These are phyloP conservation scores for Oryza longistaminata DNA, from an alignment of 176 grass and related monocot genomes.

Conservation along the genomic window DNA sequence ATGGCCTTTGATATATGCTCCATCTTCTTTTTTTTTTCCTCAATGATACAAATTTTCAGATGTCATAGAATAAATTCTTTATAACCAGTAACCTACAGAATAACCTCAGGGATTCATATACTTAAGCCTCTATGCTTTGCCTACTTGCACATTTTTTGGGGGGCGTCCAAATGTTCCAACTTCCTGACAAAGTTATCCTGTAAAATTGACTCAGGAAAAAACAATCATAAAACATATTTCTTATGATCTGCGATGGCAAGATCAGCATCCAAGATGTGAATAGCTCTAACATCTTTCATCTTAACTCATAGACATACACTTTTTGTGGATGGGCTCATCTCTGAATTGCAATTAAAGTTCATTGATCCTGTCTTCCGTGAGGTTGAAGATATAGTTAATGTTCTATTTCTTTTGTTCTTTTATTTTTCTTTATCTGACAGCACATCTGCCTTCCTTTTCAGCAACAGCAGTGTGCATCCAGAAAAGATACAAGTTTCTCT, in stretches of 20 bases:
- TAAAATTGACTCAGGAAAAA: background rate
- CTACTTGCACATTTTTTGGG: background rate
- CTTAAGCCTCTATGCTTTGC: background rate
- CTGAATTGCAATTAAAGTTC: background rate
- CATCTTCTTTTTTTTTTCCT: background rate
- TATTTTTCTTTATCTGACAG: constrained; percentile 11
- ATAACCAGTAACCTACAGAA: background rate
- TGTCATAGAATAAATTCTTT: background rate
- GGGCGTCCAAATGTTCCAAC: background rate
- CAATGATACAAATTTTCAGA: background rate
- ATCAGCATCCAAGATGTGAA: background rate
- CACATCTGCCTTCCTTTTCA: constrained; percentile 37
- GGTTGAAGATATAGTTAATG: background rate
- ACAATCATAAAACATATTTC: background rate
- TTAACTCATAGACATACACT: background rate
- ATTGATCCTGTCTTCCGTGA: background rate
- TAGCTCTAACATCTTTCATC: background rate
- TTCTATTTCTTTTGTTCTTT: background rate
- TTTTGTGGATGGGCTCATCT: background rate
- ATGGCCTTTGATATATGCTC: background rate
- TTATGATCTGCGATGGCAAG: background rate
- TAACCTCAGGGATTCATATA: background rate
- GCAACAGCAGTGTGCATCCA: constrained; percentile 56
- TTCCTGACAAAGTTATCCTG: background rate
- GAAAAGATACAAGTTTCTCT: constrained; percentile 79